A percentile compares a stretch with the other conserved stretches of the same genome.
phyloP scores from a whole-genome alignment of 805 yeast genomes.

The Cyberlindnera sargentensis region DNA sequence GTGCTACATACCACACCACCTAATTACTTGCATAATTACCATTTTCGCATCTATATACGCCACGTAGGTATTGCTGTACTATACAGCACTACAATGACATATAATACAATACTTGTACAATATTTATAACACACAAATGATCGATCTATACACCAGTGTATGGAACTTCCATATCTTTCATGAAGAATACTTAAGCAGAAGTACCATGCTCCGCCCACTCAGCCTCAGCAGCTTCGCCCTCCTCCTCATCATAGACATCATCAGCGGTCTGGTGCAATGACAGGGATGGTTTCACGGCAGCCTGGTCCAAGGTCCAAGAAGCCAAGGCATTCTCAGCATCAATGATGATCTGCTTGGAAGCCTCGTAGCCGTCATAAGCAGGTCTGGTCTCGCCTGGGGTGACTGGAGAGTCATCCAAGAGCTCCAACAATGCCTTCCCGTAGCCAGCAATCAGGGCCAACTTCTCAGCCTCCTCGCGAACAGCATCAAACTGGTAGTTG shows the following conservation, averaged over 20 bases:
- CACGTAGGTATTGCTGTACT: too few species aligned
- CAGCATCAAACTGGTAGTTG: conserved; percentile 92
- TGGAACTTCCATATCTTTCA: too few species aligned
- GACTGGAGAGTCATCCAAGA: conserved; percentile 93
- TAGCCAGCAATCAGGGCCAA: conserved; percentile 96
- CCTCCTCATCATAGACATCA: conserved; percentile 44
- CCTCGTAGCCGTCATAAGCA: conserved; percentile 96
- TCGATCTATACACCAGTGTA: too few species aligned
- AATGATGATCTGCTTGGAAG: conserved; percentile 94
- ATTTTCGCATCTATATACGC: too few species aligned
- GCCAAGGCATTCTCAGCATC: conserved; percentile 96
- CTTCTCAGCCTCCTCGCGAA: conserved; percentile 93
- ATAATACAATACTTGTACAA: too few species aligned
- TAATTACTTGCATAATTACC: too few species aligned
- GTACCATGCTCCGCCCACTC: conserved; percentile 23
- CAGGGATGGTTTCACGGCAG: conserved; percentile 89
- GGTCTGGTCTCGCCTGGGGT: conserved; percentile 99
- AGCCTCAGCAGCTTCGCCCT: conserved; percentile 27
- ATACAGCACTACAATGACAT: too few species aligned
- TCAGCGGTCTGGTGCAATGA: conserved; percentile 73
- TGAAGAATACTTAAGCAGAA: not conserved
- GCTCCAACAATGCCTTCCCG: conserved; percentile 95
- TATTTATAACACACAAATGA: too few species aligned
- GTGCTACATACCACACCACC: too few species aligned
- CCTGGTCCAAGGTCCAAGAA: conserved; percentile 93